A percentile compares a stretch with the other conserved stretches of the same genome.
phyloP scores from a whole-genome alignment of 1,284 basidiomycete genomes.

The Coriolopsis trogii region DNA sequence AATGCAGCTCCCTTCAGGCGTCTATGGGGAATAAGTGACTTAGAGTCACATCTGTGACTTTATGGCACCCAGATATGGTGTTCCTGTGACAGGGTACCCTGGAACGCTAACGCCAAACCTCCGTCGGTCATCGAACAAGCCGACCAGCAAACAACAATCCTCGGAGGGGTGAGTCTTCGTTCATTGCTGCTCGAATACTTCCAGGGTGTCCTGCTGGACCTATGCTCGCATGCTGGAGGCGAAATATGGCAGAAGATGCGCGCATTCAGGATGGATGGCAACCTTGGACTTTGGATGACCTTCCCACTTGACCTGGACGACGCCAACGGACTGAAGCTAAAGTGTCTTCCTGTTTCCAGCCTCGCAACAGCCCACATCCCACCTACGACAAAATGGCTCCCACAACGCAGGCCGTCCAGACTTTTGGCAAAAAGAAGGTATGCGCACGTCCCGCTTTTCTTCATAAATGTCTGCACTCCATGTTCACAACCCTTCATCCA shows the following conservation, averaged over 20 bases:
- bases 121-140: constrained; percentile 22
- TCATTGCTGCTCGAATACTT: constrained; percentile 15
- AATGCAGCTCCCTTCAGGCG: constrained; percentile 1
- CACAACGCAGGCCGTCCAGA: constrained; percentile 87
- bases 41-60: too few relatives aligned
- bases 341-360: constrained; percentile 14
- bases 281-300: constrained; percentile 40
- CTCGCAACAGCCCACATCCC: constrained; percentile 28
- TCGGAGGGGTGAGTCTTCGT: constrained; percentile 44
- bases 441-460: constrained; percentile 28
- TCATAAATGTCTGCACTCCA: too few relatives aligned
- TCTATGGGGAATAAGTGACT: constrained; percentile 9
- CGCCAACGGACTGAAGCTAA: constrained; percentile 15
- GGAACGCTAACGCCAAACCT: constrained; percentile 25
- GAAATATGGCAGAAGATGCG: constrained; percentile 13
- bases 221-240: constrained; percentile 1
- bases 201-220: background rate
- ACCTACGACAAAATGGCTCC: constrained; percentile 63
- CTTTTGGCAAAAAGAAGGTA: constrained; percentile 99
- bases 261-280: constrained; percentile 43
- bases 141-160: constrained; percentile 36
- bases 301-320: constrained; percentile 10
- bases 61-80: background rate
- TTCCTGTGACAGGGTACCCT: constrained; percentile 4
- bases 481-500: too few relatives aligned